phyloP scores from a whole-genome alignment of 495 filamentous ascomycete genomes.

The Hypoxylon crocopeplum region DNA sequence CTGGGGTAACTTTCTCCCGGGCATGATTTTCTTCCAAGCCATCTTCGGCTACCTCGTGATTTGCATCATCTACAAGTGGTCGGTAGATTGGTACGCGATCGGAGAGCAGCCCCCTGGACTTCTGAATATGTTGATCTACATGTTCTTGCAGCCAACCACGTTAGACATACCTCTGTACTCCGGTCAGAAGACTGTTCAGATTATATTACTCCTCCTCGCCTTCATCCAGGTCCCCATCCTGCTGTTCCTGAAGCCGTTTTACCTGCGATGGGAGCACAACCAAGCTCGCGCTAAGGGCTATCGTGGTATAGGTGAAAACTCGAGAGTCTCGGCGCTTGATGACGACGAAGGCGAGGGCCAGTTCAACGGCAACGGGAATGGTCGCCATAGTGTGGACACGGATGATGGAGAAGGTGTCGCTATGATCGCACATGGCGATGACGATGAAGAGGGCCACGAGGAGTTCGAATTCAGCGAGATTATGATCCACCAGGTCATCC shows the following conservation, averaged over 20 bases:
- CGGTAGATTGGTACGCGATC: slow-evolving; percentile 78
- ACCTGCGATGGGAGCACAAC: slow-evolving; percentile 92
- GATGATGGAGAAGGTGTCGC: slow-evolving; percentile 88
- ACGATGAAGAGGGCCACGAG: slow-evolving; percentile 80
- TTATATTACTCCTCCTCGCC: slow-evolving; percentile 81
- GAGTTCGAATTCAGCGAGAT: slow-evolving; percentile 96
- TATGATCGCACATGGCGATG: slow-evolving; percentile 85
- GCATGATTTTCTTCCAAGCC: slow-evolving; percentile 99
- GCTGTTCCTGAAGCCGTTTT: slow-evolving; percentile 94
- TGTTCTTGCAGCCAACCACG: slow-evolving; percentile 89
- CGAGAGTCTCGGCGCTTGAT: slow-evolving; percentile 83
- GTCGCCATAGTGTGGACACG: slow-evolving; percentile 71
- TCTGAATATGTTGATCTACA: slow-evolving; percentile 99
- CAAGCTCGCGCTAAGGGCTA: slow-evolving; percentile 85
- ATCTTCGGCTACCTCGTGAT: slow-evolving; percentile 98
- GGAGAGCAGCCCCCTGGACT: slow-evolving; percentile 78
- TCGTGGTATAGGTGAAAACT: slow-evolving; percentile 86
- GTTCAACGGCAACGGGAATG: slow-evolving; percentile 48
- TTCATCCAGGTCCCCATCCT: slow-evolving; percentile 86
- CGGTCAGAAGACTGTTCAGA: slow-evolving; percentile 77
- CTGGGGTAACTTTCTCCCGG: slow-evolving; percentile 94
- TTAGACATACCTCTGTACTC: slow-evolving; percentile 74
- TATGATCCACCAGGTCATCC: slow-evolving; percentile 99
- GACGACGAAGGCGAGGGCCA: slow-evolving; percentile 74
- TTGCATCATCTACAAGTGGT: slow-evolving; percentile 97